phyloP scores from a whole-genome alignment of 306 rosid species.

The Cucurbita pepo region DNA sequence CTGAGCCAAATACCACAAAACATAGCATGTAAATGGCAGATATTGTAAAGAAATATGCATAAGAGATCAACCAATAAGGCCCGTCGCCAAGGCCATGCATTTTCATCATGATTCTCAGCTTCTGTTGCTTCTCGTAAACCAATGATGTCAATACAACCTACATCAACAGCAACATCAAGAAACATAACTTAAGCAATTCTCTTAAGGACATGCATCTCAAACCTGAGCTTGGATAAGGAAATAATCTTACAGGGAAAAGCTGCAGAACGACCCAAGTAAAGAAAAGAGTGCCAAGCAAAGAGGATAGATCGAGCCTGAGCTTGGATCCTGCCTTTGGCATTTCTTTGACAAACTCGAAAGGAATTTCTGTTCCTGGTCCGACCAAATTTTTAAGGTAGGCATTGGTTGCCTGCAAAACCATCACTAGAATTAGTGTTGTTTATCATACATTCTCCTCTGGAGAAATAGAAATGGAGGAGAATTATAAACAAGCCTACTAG shows the following conservation, averaged over 20 bases:
- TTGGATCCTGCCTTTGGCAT: slow-evolving; percentile 61
- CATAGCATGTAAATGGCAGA: slow-evolving; percentile 52
- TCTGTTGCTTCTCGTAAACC: slow-evolving; percentile 74
- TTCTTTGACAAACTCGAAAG: slow-evolving; percentile 71
- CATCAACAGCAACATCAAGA: too few relatives aligned
- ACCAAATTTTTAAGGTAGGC: slow-evolving; percentile 49
- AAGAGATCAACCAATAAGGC: slow-evolving; percentile 80
- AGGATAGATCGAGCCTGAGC: slow-evolving; percentile 46
- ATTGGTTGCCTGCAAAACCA: slow-evolving; percentile 48
- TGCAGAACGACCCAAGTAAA: slow-evolving; percentile 70
- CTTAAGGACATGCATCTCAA: too few relatives aligned
- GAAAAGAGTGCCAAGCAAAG: slow-evolving; percentile 71
- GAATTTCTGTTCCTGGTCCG: slow-evolving; percentile 44
- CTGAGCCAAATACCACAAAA: slow-evolving; percentile 67
- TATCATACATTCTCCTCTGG: too few relatives aligned
- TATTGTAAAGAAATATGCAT: slow-evolving; percentile 50
- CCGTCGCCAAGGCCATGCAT: slow-evolving; percentile 98
- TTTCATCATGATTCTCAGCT: slow-evolving; percentile 92
- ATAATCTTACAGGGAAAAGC: slow-evolving; percentile 64
- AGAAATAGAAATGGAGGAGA: too few relatives aligned
- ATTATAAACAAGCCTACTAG: slow-evolving; percentile 26
- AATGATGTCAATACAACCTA: slow-evolving; percentile 57
- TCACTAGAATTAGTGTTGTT: too few relatives aligned
- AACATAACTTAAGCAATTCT: too few relatives aligned
- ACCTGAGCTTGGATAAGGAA: too few relatives aligned